Percentiles rank a stretch among this genome's conserved stretches.
Evolutionary conservation across 2,329 filamentous ascomycete species (phyloP).

Genomic region (Fusarium abutilonis): DNA sequence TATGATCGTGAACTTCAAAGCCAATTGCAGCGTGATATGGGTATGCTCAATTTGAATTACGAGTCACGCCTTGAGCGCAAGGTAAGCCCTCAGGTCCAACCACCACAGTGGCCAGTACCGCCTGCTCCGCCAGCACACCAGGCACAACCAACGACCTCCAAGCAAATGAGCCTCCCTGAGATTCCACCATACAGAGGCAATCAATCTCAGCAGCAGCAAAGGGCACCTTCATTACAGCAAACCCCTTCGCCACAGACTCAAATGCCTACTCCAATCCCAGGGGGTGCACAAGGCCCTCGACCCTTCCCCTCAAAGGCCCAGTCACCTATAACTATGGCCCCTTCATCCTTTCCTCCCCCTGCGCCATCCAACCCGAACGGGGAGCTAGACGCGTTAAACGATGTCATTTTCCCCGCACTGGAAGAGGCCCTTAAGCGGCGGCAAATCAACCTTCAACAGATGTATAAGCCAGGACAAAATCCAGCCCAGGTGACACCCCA

Average conservation of each 20-base stretch:
- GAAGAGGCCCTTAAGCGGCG: constrained; percentile 90
- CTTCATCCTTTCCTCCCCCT: constrained; percentile 65
- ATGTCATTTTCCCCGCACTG: constrained; percentile 91
- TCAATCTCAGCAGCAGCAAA: constrained; percentile 46
- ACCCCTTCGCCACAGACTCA: constrained; percentile 37
- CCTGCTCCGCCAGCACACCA: constrained; percentile 51
- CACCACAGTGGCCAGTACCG: constrained; percentile 29
- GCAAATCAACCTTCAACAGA: constrained; percentile 67
- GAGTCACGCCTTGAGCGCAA: constrained; percentile 26
- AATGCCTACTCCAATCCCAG: constrained; percentile 18
- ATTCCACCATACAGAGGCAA: constrained; percentile 65
- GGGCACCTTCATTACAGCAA: constrained; percentile 47
- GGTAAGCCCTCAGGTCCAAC: constrained; percentile 23
- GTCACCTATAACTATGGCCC: constrained; percentile 48
- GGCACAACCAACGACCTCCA: constrained; percentile 52
- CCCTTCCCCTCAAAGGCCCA: constrained; percentile 48
- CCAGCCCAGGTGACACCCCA: constrained; percentile 63
- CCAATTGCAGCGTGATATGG: constrained; percentile 71
- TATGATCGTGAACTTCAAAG: constrained; percentile 70
- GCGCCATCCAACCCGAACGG: constrained; percentile 68
- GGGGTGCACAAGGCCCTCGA: constrained; percentile 37
- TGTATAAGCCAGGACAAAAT: constrained; percentile 54
- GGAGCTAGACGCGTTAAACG: constrained; percentile 85
- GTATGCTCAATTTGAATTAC: constrained; percentile 61
- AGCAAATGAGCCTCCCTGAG: constrained; percentile 60